Evolutionary conservation across 2,329 filamentous ascomycete genomes (phyloP).

Genomic region (Aureobasidium sp.): DNA sequence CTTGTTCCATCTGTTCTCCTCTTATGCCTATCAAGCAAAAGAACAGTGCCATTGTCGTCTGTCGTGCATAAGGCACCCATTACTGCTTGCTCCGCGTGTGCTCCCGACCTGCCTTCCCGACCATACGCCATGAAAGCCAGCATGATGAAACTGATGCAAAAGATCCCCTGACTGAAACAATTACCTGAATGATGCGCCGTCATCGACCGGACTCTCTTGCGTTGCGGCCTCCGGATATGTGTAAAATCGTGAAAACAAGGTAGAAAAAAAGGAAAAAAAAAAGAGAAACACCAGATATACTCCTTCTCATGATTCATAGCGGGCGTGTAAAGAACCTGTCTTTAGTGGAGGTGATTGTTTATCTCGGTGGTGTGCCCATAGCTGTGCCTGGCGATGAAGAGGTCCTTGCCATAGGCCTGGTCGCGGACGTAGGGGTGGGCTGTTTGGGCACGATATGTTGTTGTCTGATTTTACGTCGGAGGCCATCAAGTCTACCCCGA

Average conservation of each 20-base stretch:
- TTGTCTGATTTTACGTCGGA: conserved; percentile 14
- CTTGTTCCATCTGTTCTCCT: background rate
- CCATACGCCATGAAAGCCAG: background rate
- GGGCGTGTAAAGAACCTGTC: background rate
- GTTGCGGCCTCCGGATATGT: background rate
- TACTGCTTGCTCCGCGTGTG: background rate
- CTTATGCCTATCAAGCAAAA: background rate
- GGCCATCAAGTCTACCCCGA: conserved; percentile 11
- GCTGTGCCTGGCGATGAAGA: conserved; percentile 13
- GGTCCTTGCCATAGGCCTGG: conserved; percentile 3
- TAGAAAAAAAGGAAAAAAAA: background rate
- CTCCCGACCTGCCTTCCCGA: background rate
- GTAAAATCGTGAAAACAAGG: background rate
- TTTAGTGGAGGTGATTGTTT: background rate
- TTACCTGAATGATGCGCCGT: background rate
- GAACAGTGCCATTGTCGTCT: background rate
- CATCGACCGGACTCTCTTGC: background rate
- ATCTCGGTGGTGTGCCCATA: conserved; percentile 5
- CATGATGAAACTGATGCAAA: background rate
- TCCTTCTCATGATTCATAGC: conserved; percentile 3
- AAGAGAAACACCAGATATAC: background rate
- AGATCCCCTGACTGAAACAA: background rate
- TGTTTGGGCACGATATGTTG: conserved; percentile 11
- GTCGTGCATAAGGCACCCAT: background rate
- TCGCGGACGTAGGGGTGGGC: background rate